These are phyloP conservation scores for Agaricus blazei DNA, from an alignment of 768 basidiomycete species.

Conservation along the genomic window DNA sequence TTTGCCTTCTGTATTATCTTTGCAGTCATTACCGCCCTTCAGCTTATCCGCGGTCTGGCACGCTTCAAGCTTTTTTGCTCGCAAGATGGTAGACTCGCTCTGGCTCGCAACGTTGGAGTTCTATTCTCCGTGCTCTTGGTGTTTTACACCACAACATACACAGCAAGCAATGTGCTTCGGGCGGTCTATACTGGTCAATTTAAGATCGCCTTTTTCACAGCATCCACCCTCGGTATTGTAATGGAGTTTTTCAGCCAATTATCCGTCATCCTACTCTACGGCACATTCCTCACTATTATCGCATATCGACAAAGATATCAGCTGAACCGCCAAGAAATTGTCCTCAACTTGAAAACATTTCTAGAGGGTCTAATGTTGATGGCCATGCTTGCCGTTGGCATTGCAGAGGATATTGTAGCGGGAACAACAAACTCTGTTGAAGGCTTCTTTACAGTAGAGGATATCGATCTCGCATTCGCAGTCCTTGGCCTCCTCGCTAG, in stretches of 20 bases:
- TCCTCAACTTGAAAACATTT: not conserved
- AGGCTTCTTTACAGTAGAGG: too few relatives aligned
- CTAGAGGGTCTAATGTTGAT: not conserved
- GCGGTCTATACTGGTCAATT: not conserved
- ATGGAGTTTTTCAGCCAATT: not conserved
- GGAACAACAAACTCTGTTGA: not conserved
- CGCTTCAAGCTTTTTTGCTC: constrained; percentile 1
- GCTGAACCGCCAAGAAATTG: not conserved
- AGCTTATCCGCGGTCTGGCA: not conserved
- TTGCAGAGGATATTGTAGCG: not conserved
- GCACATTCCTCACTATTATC: not conserved
- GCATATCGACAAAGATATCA: not conserved
- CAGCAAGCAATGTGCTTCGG: not conserved
- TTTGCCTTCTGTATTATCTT: not conserved
- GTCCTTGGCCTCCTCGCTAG: not conserved
- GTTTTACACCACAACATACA: not conserved
- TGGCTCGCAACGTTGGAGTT: not conserved
- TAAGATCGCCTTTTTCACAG: not conserved
- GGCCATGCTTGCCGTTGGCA: not conserved
- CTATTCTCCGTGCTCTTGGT: constrained; percentile 2
- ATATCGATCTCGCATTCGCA: not conserved
- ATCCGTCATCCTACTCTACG: not conserved
- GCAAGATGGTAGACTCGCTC: not conserved
- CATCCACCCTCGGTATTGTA: not conserved
- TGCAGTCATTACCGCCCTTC: not conserved